Evolutionary conservation across 2,329 filamentous ascomycete genomes (phyloP), one percentile per base, ranked within the genome.

Genomic region (Cadophora gregata): DNA sequence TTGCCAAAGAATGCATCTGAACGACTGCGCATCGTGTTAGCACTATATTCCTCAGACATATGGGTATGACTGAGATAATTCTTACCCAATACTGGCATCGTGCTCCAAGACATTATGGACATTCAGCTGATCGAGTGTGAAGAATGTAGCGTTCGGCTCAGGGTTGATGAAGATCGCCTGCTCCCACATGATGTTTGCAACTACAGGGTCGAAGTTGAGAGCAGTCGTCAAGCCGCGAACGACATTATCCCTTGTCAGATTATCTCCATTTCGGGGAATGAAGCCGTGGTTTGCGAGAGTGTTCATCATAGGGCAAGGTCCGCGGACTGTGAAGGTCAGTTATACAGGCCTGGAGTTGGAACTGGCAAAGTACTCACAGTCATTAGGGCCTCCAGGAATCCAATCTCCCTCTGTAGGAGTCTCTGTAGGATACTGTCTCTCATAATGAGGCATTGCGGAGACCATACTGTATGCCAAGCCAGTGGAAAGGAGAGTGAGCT

Each of bases 1-100:
- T 83, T 81, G 25, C 84, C 85, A 62, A 84, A 80, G 77, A 76
- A 82, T 9, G 79, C 81, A 65, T 87, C 84, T 1, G 77, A 72
- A 29, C 84, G 83, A 48, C 81, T 83, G 47, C n/a, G 14, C 19
- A n/a, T 31, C 19, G 10, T 24, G 7, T 61, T 21, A 33, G 42
- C 24, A 42, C 38, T 16, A 19, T 19, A 19, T 42, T 10, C 19
- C 38, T 42, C 10, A 5, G 38, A 10, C 14, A 42, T n/a, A n/a
- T n/a, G n/a, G n/a, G 38, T 42, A 42, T 12, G 31, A 5, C 5
- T 33, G 3, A 16, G 3, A 42, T 3, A 16, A 16, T 24, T 67
- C 73, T 65, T 60, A 78, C 79, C 78, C 80, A 29, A 83, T 63
- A 66, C 81, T 83, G 8, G 79, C 82, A 62, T 85, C 83, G 62